A percentile compares a stretch with the other conserved stretches of the same genome.
phyloP scores from a whole-genome alignment of 176 grass and related monocot species.

The Elymus sibiricus region DNA sequence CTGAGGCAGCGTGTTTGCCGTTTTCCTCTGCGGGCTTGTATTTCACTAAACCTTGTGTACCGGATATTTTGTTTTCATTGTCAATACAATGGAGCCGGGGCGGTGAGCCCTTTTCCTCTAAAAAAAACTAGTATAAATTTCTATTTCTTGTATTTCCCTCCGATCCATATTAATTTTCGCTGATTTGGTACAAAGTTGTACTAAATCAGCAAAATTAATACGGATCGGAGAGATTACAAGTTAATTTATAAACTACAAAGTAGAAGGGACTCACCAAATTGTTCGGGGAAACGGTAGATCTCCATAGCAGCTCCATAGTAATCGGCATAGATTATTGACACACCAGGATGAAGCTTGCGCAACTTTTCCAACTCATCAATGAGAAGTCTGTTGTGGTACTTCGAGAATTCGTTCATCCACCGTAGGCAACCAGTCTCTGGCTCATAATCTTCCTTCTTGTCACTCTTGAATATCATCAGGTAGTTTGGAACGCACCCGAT shows the following conservation, averaged over 20 bases:
- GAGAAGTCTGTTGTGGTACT: slow-evolving; percentile 72
- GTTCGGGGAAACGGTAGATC: slow-evolving; percentile 47
- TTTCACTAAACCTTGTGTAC: too few relatives aligned
- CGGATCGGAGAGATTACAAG: background rate
- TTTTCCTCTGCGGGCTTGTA: too few relatives aligned
- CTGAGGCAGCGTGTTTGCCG: too few relatives aligned
- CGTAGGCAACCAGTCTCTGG: slow-evolving; percentile 72
- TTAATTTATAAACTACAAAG: background rate
- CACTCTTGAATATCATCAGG: slow-evolving; percentile 57
- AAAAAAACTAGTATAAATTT: too few relatives aligned
- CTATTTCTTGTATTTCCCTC: too few relatives aligned
- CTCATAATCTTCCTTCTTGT: slow-evolving; percentile 66
- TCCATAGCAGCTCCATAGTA: slow-evolving; percentile 76
- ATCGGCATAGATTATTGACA: slow-evolving; percentile 69
- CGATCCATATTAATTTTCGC: too few relatives aligned
- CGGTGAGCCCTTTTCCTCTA: too few relatives aligned
- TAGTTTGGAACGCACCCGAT: slow-evolving; percentile 68
- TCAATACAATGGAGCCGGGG: too few relatives aligned
- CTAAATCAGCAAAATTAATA: too few relatives aligned
- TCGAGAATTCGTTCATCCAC: slow-evolving; percentile 76
- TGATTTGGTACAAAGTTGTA: too few relatives aligned
- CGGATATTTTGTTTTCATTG: too few relatives aligned
- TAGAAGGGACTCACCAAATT: slow-evolving; percentile 54
- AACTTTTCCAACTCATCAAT: slow-evolving; percentile 44
- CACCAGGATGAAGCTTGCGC: slow-evolving; percentile 44